Percentiles rank a stretch among this genome's conserved stretches.
These are phyloP conservation scores for Agastache rugosa DNA, from an alignment of 257 asterid genomes.

Conservation along the genomic window DNA sequence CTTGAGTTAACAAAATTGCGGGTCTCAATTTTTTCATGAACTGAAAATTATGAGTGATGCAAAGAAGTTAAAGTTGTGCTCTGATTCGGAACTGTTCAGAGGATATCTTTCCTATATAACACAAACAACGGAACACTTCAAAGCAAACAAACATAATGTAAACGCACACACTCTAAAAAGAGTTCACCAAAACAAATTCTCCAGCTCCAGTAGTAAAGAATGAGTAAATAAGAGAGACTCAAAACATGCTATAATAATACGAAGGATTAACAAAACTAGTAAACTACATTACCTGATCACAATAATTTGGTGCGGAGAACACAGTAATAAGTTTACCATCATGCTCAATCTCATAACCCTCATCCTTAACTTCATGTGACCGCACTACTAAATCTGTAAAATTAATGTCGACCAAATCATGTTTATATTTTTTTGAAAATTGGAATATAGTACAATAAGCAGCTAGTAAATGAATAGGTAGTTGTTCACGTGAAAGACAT, in stretches of 20 bases:
- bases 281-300: constrained; percentile 89
- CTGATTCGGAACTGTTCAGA: constrained; percentile 8
- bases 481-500: constrained; percentile 5
- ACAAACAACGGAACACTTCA: neutral
- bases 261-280: constrained; percentile 29
- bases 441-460: constrained; percentile 10
- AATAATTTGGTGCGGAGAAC: constrained; percentile 97
- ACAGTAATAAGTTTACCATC: constrained; percentile 98
- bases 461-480: constrained; percentile 6
- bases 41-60: constrained; percentile 6
- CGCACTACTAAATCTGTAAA: constrained; percentile 93
- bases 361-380: constrained; percentile 99
- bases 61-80: neutral
- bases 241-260: constrained; percentile 26
- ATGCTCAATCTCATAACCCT: constrained; percentile 95
- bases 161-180: neutral
- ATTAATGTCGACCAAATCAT: neutral
- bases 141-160: neutral
- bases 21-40: neutral
- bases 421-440: neutral
- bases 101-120: neutral
- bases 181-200: neutral
- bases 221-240: constrained; percentile 11
- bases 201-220: constrained; percentile 10
- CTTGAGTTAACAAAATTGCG: neutral